Percentiles rank a stretch among this genome's conserved stretches.
Evolutionary conservation across 202 grass and related monocot species (phyloP).

Genomic region (Miscanthus sacchariflorus): DNA sequence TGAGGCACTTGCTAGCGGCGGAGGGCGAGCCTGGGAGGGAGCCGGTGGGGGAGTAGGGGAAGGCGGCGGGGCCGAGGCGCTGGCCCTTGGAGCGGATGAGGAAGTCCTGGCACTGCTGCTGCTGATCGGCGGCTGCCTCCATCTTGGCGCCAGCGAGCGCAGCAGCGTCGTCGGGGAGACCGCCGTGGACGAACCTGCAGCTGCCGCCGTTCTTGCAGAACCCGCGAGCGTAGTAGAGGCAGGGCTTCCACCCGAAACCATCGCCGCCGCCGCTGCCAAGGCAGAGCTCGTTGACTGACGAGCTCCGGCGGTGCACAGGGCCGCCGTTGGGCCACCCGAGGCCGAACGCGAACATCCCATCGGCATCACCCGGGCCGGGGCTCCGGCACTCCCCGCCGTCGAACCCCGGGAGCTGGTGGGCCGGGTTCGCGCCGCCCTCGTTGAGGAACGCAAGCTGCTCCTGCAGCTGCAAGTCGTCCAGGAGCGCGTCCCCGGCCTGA

Average conservation of each 20-base stretch:
- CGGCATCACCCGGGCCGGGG: constrained; percentile 35
- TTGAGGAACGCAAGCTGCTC: constrained; percentile 85
- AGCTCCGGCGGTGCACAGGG: constrained; percentile 68
- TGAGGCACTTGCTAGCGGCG: constrained; percentile 68
- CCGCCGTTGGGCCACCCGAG: constrained; percentile 44
- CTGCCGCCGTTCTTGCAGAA: constrained; percentile 91
- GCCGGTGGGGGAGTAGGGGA: constrained; percentile 77
- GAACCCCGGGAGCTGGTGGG: constrained; percentile 21
- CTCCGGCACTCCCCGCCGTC: constrained; percentile 54
- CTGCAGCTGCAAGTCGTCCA: constrained; percentile 80
- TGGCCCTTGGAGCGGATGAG: constrained; percentile 79
- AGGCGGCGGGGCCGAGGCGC: constrained; percentile 56
- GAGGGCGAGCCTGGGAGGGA: constrained; percentile 81
- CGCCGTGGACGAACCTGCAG: constrained; percentile 81
- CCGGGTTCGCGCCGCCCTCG: constrained; percentile 50
- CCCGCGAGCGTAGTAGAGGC: constrained; percentile 86
- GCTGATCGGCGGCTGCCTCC: constrained; percentile 29
- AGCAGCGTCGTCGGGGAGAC: constrained; percentile 59
- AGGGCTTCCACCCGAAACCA: constrained; percentile 78
- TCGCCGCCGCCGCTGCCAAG: constrained; percentile 53
- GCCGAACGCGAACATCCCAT: constrained; percentile 46
- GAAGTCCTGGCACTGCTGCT: constrained; percentile 74
- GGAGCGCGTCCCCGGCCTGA: constrained; percentile 41
- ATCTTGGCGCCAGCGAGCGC: constrained; percentile 36
- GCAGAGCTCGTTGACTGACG: constrained; percentile 72